Evolutionary conservation across 805 yeast genomes (phyloP), one percentile per base, ranked within the genome.

Genomic region (Candida maltosa): DNA sequence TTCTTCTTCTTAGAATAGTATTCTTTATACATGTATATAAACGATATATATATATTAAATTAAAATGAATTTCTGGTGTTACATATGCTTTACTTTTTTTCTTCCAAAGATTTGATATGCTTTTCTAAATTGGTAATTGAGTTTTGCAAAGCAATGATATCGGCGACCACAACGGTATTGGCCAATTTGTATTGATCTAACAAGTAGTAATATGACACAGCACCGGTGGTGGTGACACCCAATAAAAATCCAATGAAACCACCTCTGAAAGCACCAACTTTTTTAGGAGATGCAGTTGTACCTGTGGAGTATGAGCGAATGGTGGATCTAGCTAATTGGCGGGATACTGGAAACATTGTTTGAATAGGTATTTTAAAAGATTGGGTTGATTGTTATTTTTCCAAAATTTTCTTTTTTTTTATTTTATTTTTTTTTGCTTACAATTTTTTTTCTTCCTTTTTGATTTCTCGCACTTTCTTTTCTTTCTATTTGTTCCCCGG

Each of bases 141-240:
- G 49, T 73, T 76, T 45, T 83, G 84, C 52, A 87, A 74, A 16
- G 78, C 61, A 35, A 84, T 65, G 15, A 87, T 84, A 52, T 87
- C 96, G 34, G 86, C 76, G 38, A 85, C 72, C 39, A 87, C 76
- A 14, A 83, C 83, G 48, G 73, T 75, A 56, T 81, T 84, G 47
- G 91, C 75, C 41, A 73, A 67, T 56, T 81, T 79, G 70, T 84
- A 85, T 58, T 83, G 84, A 51, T 86, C 93, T 39, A 85, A 60
- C 46, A 85, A 68, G 60, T 85, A 87, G 57, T 77, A 82, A 67
- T 87, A 87, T 11, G 89, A 79, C 6, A 77, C 84, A 37, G 73
- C 74, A 2, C 94, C 89, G 12, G 95, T 83, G 42, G 73, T 56
- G 16, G 87, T 68, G 25, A 82, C 83, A 29, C 96, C 95, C 20